Conservation (phyloP, 2,329 filamentous ascomycete genomes). For the Trichoderma harzianum region DNA sequence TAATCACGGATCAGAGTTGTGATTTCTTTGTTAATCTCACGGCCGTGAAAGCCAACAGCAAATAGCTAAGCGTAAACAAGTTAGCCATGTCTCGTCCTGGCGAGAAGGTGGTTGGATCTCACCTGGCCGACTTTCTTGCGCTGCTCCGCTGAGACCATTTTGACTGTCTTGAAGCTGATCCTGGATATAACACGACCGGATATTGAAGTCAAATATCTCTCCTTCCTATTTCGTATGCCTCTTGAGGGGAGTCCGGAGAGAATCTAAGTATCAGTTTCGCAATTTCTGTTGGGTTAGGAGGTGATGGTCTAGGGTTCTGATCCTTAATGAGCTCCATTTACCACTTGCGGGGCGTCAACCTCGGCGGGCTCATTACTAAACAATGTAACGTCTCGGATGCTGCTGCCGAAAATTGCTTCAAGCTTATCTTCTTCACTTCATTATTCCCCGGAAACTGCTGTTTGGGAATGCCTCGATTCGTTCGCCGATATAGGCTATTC, state of each 20-base stretch:
- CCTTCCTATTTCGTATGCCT: neutral
- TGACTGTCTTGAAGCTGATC: neutral
- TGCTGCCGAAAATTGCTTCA: neutral
- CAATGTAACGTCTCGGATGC: conserved; percentile 15
- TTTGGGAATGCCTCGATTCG: neutral
- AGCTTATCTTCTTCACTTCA: neutral
- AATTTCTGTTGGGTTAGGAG: neutral
- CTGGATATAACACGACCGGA: neutral
- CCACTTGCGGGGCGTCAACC: neutral
- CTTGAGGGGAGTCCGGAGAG: neutral
- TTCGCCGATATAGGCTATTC: conserved; percentile 2
- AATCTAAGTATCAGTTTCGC: neutral
- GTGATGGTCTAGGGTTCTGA: neutral
- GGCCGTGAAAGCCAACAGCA: conserved; percentile 28
- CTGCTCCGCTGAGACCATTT: conserved; percentile 20
- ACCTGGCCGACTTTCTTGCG: conserved; percentile 20
- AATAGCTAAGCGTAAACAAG: conserved; percentile 22
- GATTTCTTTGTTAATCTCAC: conserved; percentile 23
- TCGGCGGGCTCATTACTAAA: neutral
- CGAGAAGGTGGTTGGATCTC: neutral
- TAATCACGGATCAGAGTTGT: conserved; percentile 27
- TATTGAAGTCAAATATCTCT: neutral
- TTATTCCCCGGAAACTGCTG: neutral
- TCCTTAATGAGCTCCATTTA: neutral
- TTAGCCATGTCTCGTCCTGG: neutral